Percentiles rank a stretch among this genome's conserved stretches.
These are phyloP conservation scores for Malassezia slooffiae DNA, from an alignment of 1,284 basidiomycete species.

Conservation along the genomic window DNA sequence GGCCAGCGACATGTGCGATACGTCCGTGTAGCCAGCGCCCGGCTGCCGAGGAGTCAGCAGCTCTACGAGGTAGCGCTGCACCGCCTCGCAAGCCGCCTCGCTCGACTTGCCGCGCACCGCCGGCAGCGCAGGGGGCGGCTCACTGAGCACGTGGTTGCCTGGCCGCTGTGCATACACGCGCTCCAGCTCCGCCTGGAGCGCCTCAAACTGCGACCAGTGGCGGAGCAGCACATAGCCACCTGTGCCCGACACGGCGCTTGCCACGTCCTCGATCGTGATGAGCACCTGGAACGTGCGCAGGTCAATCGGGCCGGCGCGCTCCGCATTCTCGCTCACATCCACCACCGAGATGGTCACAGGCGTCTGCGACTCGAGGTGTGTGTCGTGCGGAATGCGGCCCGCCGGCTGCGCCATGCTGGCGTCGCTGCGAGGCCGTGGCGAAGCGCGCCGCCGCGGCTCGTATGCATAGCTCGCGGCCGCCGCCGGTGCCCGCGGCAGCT, in stretches of 20 bases:
- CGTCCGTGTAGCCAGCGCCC: slow-evolving; percentile 10
- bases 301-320: slow-evolving; percentile 23
- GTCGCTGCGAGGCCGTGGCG: background rate
- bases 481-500: no score
- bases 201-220: slow-evolving; percentile 37
- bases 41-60: slow-evolving; percentile 20
- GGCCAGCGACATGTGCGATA: no score
- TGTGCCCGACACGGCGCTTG: slow-evolving; percentile 11
- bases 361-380: background rate
- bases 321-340: slow-evolving; percentile 34
- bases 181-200: slow-evolving; percentile 29
- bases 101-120: slow-evolving; percentile 22
- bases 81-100: slow-evolving; percentile 17
- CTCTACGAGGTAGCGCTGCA: slow-evolving; percentile 27
- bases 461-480: no score
- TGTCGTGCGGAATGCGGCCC: background rate
- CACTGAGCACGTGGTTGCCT: slow-evolving; percentile 14
- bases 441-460: slow-evolving; percentile 2
- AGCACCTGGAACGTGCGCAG: slow-evolving; percentile 31
- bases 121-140: slow-evolving; percentile 23
- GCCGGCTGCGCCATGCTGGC: background rate
- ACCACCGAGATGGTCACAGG: slow-evolving; percentile 7
- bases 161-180: slow-evolving; percentile 19
- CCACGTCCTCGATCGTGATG: slow-evolving; percentile 32
- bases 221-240: slow-evolving; percentile 39